phyloP scores from a whole-genome alignment of 2,329 filamentous ascomycete species.

The Fusarium devonianum region DNA sequence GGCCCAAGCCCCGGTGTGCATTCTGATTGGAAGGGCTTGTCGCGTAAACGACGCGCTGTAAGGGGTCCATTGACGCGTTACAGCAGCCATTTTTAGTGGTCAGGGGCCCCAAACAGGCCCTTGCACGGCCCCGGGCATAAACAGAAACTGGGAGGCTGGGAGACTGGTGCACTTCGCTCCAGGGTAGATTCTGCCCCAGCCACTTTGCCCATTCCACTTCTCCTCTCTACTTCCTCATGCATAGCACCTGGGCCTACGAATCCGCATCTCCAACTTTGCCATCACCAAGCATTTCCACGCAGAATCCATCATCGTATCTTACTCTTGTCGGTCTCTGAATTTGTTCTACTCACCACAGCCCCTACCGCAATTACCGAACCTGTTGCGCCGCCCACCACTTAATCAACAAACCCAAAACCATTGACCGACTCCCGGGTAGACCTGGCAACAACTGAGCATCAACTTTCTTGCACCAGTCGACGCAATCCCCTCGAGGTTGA shows the following conservation, averaged over 20 bases:
- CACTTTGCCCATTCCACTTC: slow-evolving; percentile 35
- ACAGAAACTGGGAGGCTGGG: slow-evolving; percentile 39
- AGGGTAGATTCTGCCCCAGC: slow-evolving; percentile 41
- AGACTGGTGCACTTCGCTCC: slow-evolving; percentile 31
- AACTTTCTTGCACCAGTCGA: slow-evolving; percentile 25
- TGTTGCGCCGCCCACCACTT: slow-evolving; percentile 27
- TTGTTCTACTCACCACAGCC: slow-evolving; percentile 8
- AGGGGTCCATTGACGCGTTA: slow-evolving; percentile 34
- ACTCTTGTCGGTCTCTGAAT: too few relatives aligned
- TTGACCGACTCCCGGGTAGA: slow-evolving; percentile 21
- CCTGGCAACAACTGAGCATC: slow-evolving; percentile 33
- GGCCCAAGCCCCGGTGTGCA: slow-evolving; percentile 11
- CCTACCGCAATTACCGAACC: slow-evolving; percentile 10
- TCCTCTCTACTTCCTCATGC: slow-evolving; percentile 35
- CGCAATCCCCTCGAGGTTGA: slow-evolving; percentile 12
- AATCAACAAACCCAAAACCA: slow-evolving; percentile 25
- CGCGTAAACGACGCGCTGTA: slow-evolving; percentile 44
- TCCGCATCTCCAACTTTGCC: slow-evolving; percentile 36
- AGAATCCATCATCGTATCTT: slow-evolving; percentile 31
- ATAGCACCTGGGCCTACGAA: slow-evolving; percentile 37
- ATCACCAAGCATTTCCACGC: slow-evolving; percentile 37
- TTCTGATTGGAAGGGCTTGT: slow-evolving; percentile 37
- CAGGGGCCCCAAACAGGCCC: slow-evolving; percentile 11
- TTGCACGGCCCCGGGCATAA: slow-evolving; percentile 22
- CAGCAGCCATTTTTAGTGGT: slow-evolving; percentile 30